Evolutionary conservation across 2,329 filamentous ascomycete species (phyloP).

Genomic region (Arthrocladium fulminans): DNA sequence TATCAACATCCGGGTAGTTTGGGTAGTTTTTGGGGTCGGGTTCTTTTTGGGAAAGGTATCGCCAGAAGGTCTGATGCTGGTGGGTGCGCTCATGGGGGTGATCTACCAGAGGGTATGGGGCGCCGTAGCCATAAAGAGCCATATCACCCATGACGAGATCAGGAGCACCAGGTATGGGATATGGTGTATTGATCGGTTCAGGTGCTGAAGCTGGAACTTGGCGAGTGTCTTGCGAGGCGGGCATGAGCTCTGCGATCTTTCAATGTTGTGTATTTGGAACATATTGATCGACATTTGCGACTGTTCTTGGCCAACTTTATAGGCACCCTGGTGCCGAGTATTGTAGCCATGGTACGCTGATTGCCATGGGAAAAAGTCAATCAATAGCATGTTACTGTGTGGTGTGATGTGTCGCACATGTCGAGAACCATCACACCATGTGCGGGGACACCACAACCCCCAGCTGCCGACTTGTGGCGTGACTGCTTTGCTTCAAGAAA

Average conservation of each 20-base stretch:
- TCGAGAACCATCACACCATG: no score
- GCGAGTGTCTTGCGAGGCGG: background rate
- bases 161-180: background rate
- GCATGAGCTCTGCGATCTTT: background rate
- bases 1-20: constrained; percentile 19
- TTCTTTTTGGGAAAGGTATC: constrained; percentile 13
- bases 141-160: background rate
- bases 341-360: background rate
- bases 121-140: constrained; percentile 16
- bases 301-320: background rate
- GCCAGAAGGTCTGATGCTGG: constrained; percentile 14
- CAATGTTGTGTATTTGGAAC: background rate
- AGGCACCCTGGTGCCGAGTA: background rate
- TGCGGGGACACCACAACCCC: no score
- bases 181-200: background rate
- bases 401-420: background rate
- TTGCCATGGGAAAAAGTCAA: background rate
- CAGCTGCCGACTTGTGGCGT: no score
- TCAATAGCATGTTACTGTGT: background rate
- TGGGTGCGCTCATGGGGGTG: constrained; percentile 15
- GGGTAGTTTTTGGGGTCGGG: constrained; percentile 16
- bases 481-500: no score
- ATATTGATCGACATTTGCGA: background rate
- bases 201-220: background rate
- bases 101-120: constrained; percentile 18